Evolutionary conservation across 2,329 filamentous ascomycete genomes (phyloP).

Genomic region (Epichloe aotearoae): DNA sequence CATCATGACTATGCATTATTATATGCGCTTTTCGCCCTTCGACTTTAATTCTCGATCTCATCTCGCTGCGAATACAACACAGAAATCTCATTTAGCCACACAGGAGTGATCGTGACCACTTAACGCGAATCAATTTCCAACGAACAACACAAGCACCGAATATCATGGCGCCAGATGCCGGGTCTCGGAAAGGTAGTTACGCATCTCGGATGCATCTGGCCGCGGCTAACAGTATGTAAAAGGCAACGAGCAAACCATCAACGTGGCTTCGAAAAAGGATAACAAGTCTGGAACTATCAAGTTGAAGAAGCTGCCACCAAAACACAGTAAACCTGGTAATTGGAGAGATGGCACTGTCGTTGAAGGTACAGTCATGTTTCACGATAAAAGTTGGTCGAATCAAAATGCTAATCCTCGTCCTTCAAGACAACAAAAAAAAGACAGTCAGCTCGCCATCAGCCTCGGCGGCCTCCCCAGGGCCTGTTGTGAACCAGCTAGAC

Average conservation of each 20-base stretch:
- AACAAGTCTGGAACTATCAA: conserved; percentile 41
- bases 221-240: background rate
- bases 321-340: conserved; percentile 53
- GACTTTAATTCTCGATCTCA: background rate
- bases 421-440: conserved; percentile 40
- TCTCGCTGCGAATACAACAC: background rate
- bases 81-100: background rate
- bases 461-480: conserved; percentile 35
- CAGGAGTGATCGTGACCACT: background rate
- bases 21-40: background rate
- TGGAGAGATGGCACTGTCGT: conserved; percentile 56
- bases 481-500: conserved; percentile 56
- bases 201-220: background rate
- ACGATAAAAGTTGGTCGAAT: background rate
- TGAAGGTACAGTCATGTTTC: conserved; percentile 35
- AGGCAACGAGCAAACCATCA: conserved; percentile 40
- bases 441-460: conserved; percentile 29
- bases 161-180: conserved; percentile 11
- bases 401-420: background rate
- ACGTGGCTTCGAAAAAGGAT: conserved; percentile 46
- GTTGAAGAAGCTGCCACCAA: conserved; percentile 49
- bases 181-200: conserved; percentile 17
- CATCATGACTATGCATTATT: background rate
- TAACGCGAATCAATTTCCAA: background rate
- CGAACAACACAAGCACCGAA: background rate